A percentile compares a stretch with the other conserved stretches of the same genome.
Conservation (phyloP, 2,329 filamentous ascomycete genomes). For the Paecilomyces sp. region DNA sequence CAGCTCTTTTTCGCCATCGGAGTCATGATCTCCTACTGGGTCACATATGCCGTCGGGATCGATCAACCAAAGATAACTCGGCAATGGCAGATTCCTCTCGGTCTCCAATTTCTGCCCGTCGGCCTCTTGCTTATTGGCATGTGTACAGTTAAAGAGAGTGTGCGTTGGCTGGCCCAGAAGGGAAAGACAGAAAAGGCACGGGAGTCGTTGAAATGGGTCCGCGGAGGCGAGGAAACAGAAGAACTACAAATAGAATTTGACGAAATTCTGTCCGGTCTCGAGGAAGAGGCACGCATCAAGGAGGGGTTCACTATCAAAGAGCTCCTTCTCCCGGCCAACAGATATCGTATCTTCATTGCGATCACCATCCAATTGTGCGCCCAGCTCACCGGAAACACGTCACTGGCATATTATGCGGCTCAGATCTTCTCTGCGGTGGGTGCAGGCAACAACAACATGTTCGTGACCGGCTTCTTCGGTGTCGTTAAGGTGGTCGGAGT, state of each 20-base stretch:
- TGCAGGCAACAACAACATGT: slow-evolving; percentile 39
- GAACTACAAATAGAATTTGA: slow-evolving; percentile 27
- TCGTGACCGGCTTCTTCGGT: slow-evolving; percentile 49
- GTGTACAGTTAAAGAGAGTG: slow-evolving; percentile 43
- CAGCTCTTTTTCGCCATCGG: slow-evolving; percentile 33
- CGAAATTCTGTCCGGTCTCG: slow-evolving; percentile 38
- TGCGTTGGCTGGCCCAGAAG: slow-evolving; percentile 41
- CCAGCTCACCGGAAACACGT: slow-evolving; percentile 47
- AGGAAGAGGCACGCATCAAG: slow-evolving; percentile 40
- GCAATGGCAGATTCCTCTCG: slow-evolving; percentile 47
- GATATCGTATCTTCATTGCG: slow-evolving; percentile 42
- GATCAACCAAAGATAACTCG: slow-evolving; percentile 30
- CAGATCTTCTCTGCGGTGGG: slow-evolving; percentile 47
- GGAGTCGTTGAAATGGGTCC: slow-evolving; percentile 45
- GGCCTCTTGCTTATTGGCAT: slow-evolving; percentile 43
- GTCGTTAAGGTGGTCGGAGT: slow-evolving; percentile 46
- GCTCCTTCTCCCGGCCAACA: slow-evolving; percentile 39
- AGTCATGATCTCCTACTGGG: slow-evolving; percentile 36
- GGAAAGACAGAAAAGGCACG: slow-evolving; percentile 41
- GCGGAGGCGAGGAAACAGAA: slow-evolving; percentile 37
- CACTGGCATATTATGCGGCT: slow-evolving; percentile 46
- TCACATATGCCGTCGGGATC: slow-evolving; percentile 42
- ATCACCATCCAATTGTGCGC: slow-evolving; percentile 45
- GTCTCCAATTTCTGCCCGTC: slow-evolving; percentile 42
- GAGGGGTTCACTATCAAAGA: slow-evolving; percentile 43